Base-by-base conservation (phyloP, 495 filamentous ascomycete genomes). In the Pseudomonodictys pantanalensis region DNA sequence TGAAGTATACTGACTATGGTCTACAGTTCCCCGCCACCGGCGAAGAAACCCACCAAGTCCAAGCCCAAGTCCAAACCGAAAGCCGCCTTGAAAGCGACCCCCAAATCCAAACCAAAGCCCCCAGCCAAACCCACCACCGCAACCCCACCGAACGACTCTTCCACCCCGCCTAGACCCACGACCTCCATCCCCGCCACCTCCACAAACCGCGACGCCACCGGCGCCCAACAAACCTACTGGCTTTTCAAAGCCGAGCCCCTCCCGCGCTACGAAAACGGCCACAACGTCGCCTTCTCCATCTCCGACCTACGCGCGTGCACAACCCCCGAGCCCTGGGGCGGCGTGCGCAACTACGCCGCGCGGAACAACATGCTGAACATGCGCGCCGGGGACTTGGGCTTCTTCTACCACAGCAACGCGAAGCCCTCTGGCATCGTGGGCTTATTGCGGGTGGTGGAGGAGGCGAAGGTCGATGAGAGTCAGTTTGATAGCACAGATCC, bases 371-470 rank as follows among this genome's bases (percentile, higher is more conserved):
- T 98, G 70, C 83, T 86, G 1, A 79, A 84, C 4, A 98, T 97
- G 93, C 90, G 88, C 71, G 82, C 85, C 62, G 92, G 93, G 38
- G 93, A 98, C 61, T 76, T 88, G 41, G 92, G 91, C 32, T 96
- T 98, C 75, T 97, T 98, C 77, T 98, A 98, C 70, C 92, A 96
- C 75, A 92, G 88, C n/a, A 95, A 91, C 68, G 91, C 88, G 76
- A 95, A 93, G 72, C 80, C 84, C 28, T 92, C 93, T 0, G 92
- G 90, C 2, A 88, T 98, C 48, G 91, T 86, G 3, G 93, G 93
- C n/a, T 82, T 87, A 7, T 95, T 97, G 89, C 88, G 95, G 72
- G 87, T 98, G 68, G 90, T 95, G 2, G 73, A 82, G 59, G 90
- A 95, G 72, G 85, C 90, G 64, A 83, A 86, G 1, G 76, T 83